phyloP scores from a whole-genome alignment of 306 rosid species.

The Vigna trinervia region DNA sequence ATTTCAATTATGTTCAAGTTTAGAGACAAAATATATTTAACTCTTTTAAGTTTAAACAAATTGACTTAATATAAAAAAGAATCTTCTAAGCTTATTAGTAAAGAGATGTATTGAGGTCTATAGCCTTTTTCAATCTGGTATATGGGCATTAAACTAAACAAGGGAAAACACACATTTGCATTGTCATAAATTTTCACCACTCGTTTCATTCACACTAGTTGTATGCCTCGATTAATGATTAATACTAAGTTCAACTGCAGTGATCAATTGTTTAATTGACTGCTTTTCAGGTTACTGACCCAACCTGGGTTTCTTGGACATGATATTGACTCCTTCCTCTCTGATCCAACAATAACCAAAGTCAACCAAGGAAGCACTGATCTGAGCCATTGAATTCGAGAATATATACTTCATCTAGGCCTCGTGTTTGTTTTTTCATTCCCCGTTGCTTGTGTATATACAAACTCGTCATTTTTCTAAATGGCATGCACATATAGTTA shows the following conservation, averaged over 20 bases:
- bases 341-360: slow-evolving; percentile 23
- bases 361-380: slow-evolving; percentile 44
- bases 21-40: no score
- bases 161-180: neutral
- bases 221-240: neutral
- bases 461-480: slow-evolving; percentile 37
- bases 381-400: slow-evolving; percentile 41
- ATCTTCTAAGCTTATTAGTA: slow-evolving; percentile 4
- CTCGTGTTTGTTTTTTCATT: neutral
- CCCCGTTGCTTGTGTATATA: slow-evolving; percentile 55
- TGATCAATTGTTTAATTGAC: slow-evolving; percentile 34
- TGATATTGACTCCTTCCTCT: slow-evolving; percentile 30
- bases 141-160: neutral
- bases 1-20: no score
- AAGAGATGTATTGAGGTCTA: slow-evolving; percentile 12
- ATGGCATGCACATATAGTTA: slow-evolving; percentile 36
- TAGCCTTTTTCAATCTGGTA: neutral
- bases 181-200: neutral
- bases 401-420: slow-evolving; percentile 45
- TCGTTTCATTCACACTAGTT: neutral
- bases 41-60: no score
- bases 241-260: neutral
- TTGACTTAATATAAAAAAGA: neutral
- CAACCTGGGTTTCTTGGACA: slow-evolving; percentile 38
- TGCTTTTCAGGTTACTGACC: slow-evolving; percentile 53